Conservation (phyloP, 176 grass and related monocot genomes). For the Musa beccarii region DNA sequence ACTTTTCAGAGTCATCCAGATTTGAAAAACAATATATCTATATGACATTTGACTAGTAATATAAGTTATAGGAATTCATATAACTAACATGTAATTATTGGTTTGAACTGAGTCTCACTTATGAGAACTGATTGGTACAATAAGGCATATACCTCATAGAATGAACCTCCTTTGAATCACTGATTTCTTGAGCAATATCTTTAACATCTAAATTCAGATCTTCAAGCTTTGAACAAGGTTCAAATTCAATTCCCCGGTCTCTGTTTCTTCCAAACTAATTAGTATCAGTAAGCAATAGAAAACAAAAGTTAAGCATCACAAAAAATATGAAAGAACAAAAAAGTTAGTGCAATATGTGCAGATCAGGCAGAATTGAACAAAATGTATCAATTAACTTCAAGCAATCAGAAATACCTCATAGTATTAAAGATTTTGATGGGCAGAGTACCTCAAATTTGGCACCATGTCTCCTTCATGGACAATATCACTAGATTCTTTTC, state of each 20-base stretch:
- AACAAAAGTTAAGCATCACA: background rate
- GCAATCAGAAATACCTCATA: background rate
- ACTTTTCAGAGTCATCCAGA: no score
- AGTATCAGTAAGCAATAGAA: slow-evolving; percentile 3
- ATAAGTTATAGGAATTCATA: background rate
- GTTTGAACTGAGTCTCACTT: background rate
- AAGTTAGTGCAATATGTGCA: background rate
- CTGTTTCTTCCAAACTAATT: slow-evolving; percentile 15
- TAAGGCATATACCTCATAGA: slow-evolving; percentile 32
- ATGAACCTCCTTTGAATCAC: slow-evolving; percentile 25
- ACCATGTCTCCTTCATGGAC: background rate
- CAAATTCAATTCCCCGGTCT: slow-evolving; percentile 27
- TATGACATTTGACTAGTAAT: no score
- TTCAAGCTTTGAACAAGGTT: slow-evolving; percentile 40
- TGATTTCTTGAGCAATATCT: slow-evolving; percentile 12
- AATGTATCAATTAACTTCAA: slow-evolving; percentile 4
- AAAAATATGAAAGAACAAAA: no score
- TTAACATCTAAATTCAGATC: slow-evolving; percentile 30
- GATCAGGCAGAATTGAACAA: background rate
- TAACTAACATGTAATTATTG: background rate
- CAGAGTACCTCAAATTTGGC: slow-evolving; percentile 9
- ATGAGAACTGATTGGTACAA: background rate
- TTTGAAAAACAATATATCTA: no score
- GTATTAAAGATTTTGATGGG: no score
- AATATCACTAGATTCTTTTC: slow-evolving; percentile 4